Conservation (phyloP, 192 early-diverging fungal genomes). For the Linnemannia elongata region DNA sequence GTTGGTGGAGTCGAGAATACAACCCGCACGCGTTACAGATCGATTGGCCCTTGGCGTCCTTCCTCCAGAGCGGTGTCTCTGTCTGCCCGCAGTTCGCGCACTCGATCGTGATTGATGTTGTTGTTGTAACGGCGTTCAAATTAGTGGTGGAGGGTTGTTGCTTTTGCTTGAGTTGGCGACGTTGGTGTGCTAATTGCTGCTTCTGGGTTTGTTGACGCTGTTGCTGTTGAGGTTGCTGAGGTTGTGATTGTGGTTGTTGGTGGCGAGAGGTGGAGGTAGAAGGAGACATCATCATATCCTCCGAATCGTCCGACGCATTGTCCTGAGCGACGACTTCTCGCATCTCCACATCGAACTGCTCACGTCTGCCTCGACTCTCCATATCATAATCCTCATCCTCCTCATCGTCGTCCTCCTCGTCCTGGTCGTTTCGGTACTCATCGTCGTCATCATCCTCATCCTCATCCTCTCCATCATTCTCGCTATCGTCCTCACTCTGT, state of each 20-base stretch:
- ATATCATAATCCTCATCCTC: neutral
- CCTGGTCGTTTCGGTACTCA: neutral
- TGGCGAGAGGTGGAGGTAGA: neutral
- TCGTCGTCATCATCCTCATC: constrained; percentile 14
- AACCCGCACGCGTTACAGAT: constrained; percentile 88
- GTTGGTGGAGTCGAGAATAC: constrained; percentile 69
- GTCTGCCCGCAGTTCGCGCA: constrained; percentile 85
- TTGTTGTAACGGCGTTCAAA: neutral
- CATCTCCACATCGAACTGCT: constrained; percentile 15
- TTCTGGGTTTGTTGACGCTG: constrained; percentile 9
- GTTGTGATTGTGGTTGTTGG: neutral
- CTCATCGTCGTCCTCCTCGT: neutral
- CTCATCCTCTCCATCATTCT: constrained; percentile 11
- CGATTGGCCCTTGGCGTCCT: constrained; percentile 78
- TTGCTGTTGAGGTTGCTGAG: neutral
- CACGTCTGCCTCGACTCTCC: neutral
- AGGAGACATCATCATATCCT: neutral
- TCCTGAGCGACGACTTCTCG: neutral
- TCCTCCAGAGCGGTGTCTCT: constrained; percentile 86
- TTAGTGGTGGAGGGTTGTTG: neutral
- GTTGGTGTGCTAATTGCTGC: neutral
- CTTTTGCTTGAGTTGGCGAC: neutral
- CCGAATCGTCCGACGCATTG: constrained; percentile 14
- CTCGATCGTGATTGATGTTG: constrained; percentile 8
- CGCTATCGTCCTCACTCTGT: constrained; percentile 7